These are phyloP conservation scores for Candida berthetii DNA, from an alignment of 805 yeast species.

Conservation along the genomic window DNA sequence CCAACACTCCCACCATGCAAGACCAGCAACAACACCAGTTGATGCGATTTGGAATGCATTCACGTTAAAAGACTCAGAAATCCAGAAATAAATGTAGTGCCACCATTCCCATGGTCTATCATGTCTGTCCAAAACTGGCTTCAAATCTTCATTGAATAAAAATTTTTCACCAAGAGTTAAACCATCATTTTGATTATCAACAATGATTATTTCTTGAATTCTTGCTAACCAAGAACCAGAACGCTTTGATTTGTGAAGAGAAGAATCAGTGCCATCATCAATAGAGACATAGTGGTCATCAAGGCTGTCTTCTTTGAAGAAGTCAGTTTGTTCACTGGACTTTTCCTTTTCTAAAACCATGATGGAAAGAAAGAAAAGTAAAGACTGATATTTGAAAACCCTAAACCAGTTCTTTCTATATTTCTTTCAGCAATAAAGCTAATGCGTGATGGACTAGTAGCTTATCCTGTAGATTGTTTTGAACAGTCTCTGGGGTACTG, in stretches of 20 bases:
- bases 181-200: slow-evolving; percentile 17
- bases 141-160: slow-evolving; percentile 67
- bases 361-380: too few relatives aligned
- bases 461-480: too few relatives aligned
- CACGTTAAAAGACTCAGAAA: slow-evolving; percentile 85
- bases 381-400: too few relatives aligned
- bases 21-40: slow-evolving; percentile 71
- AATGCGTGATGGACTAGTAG: too few relatives aligned
- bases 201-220: neutral
- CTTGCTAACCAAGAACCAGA: neutral
- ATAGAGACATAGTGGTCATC: neutral
- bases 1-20: slow-evolving; percentile 93
- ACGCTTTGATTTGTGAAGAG: neutral
- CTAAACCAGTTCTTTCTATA: too few relatives aligned
- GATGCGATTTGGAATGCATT: slow-evolving; percentile 91
- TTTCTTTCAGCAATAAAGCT: too few relatives aligned
- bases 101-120: slow-evolving; percentile 83
- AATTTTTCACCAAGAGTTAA: slow-evolving; percentile 57
- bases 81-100: slow-evolving; percentile 76
- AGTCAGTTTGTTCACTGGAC: neutral
- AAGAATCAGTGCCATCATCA: neutral
- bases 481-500: too few relatives aligned
- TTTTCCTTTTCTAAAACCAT: neutral
- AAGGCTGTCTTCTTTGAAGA: neutral
- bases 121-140: slow-evolving; percentile 61